Conservation (phyloP, 2,329 filamentous ascomycete species). For the Chaetomium sp. region DNA sequence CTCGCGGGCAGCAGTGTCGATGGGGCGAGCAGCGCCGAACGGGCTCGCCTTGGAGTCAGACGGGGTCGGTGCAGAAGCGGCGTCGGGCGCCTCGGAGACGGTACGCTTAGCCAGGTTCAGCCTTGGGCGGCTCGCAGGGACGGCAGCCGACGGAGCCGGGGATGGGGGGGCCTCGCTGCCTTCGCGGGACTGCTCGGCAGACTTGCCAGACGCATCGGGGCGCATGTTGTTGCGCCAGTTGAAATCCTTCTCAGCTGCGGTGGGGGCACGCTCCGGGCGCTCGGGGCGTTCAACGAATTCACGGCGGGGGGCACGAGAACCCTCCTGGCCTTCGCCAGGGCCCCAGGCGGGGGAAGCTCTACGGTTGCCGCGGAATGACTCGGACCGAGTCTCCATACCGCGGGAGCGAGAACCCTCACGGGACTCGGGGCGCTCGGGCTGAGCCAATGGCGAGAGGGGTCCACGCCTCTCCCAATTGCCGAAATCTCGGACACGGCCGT, state of each 20-base stretch:
- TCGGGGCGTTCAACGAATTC: constrained; percentile 66
- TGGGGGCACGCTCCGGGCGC: constrained; percentile 61
- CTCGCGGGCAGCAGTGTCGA: constrained; percentile 86
- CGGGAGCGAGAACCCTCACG: constrained; percentile 51
- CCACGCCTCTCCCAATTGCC: constrained; percentile 93
- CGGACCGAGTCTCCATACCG: constrained; percentile 51
- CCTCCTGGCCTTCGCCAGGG: constrained; percentile 47
- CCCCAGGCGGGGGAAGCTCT: constrained; percentile 71
- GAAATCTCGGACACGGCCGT: constrained; percentile 74
- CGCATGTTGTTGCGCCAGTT: constrained; percentile 91
- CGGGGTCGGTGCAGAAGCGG: constrained; percentile 39
- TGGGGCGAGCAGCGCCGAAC: constrained; percentile 88
- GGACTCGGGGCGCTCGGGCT: constrained; percentile 43
- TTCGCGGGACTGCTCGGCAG: constrained; percentile 62
- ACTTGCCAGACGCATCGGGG: constrained; percentile 62
- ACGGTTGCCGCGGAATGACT: constrained; percentile 55
- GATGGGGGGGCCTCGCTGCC: constrained; percentile 71
- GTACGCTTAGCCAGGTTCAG: constrained; percentile 89
- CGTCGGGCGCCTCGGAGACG: constrained; percentile 63
- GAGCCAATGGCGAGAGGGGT: constrained; percentile 68
- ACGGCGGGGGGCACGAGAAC: constrained; percentile 71
- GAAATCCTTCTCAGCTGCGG: constrained; percentile 85
- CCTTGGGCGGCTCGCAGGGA: constrained; percentile 61
- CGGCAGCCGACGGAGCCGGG: constrained; percentile 46
- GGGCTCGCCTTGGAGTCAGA: constrained; percentile 72